A percentile compares a stretch with the other conserved stretches of the same genome.
Evolutionary conservation across 73 alveolate species (phyloP).

Genomic region (Chromera velia): DNA sequence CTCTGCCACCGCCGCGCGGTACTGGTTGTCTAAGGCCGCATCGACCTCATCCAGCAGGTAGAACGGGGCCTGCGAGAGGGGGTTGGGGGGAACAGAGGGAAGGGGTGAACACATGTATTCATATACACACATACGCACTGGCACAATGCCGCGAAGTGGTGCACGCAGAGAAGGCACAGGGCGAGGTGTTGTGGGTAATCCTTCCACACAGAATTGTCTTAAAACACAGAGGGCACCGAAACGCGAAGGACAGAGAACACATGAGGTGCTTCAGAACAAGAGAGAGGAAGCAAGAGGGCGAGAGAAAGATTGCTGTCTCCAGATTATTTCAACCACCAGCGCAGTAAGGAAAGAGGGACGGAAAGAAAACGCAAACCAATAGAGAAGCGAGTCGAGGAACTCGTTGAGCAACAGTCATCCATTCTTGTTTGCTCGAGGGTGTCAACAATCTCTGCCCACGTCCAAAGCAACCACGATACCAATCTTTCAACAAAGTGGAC

Average conservation of each 20-base stretch:
- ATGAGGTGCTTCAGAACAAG: too few species aligned
- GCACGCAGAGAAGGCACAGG: background rate
- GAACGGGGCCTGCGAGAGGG: conserved; percentile 53
- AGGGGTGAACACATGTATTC: background rate
- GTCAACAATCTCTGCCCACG: too few species aligned
- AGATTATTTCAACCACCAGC: too few species aligned
- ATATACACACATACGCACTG: background rate
- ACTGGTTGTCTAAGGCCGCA: conserved; percentile 60
- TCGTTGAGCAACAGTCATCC: too few species aligned
- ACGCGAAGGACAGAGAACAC: too few species aligned
- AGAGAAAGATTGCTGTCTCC: too few species aligned
- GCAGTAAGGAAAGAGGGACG: too few species aligned
- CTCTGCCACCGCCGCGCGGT: conserved; percentile 38
- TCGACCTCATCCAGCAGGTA: conserved; percentile 73
- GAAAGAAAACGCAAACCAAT: too few species aligned
- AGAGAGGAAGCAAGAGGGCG: too few species aligned
- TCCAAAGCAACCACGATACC: too few species aligned
- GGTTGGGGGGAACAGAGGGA: background rate
- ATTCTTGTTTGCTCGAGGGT: too few species aligned
- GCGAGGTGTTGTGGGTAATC: background rate
- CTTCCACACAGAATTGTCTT: background rate
- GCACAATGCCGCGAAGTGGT: background rate
- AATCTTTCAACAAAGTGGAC: background rate
- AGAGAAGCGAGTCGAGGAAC: too few species aligned
- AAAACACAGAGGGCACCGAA: background rate